Evolutionary conservation across 169 alveolate genomes (phyloP).

Genomic region (Cryptosporidium viatorum): DNA sequence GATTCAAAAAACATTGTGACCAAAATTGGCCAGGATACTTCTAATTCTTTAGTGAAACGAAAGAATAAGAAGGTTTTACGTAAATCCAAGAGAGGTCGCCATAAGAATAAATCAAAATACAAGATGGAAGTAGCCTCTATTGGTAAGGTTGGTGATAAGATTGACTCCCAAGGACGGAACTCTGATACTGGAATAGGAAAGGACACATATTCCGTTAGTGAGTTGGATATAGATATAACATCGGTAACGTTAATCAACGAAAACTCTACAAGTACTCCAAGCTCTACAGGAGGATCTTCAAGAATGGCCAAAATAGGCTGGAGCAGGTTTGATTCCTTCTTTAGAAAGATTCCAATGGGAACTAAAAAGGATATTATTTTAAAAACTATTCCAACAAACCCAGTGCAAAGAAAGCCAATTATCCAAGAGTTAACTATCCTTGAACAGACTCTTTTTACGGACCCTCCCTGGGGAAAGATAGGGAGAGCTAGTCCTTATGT

Average conservation of each 20-base stretch:
- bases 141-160: not conserved
- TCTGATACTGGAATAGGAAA: not conserved
- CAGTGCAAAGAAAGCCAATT: conserved; percentile 7
- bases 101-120: conserved; percentile 2
- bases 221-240: conserved; percentile 18
- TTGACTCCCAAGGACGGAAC: not conserved
- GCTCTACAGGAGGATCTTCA: conserved; percentile 15
- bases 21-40: not conserved
- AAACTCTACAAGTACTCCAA: conserved; percentile 17
- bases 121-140: not conserved
- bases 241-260: conserved; percentile 58
- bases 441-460: conserved; percentile 24
- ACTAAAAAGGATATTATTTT: conserved; percentile 34
- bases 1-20: not conserved
- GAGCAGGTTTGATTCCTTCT: conserved; percentile 66
- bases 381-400: conserved; percentile 39
- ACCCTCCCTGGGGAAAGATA: conserved; percentile 64
- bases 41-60: not conserved
- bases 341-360: conserved; percentile 60
- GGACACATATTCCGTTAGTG: not conserved
- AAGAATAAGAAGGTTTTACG: conserved; percentile 44
- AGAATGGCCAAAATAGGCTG: conserved; percentile 63
- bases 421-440: conserved; percentile 22
- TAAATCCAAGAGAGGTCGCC: conserved; percentile 26
- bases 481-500: conserved; percentile 19